phyloP scores from a whole-genome alignment of 495 filamentous ascomycete genomes.

The Aspergillus diversus region DNA sequence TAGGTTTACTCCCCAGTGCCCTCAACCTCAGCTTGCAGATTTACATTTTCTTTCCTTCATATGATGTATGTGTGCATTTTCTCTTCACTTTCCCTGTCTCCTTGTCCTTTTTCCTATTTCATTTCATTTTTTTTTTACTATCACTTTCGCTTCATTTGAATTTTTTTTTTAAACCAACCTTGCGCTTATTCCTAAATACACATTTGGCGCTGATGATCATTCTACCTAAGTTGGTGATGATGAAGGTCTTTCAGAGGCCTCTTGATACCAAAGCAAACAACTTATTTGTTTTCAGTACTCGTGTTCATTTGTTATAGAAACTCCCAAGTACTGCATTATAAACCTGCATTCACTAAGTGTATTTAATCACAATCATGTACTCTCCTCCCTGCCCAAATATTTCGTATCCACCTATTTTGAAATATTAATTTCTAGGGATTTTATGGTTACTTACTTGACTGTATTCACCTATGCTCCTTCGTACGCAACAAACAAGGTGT shows the following conservation, averaged over 20 bases:
- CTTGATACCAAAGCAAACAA: slow-evolving; percentile 37
- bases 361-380: slow-evolving; percentile 22
- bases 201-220: slow-evolving; percentile 19
- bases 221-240: slow-evolving; percentile 23
- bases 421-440: too few relatives aligned
- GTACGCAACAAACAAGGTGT: too few relatives aligned
- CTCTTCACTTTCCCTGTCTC: slow-evolving; percentile 28
- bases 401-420: neutral
- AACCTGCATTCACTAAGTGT: slow-evolving; percentile 12
- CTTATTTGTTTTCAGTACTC: slow-evolving; percentile 24
- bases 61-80: slow-evolving; percentile 24
- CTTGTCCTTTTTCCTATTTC: slow-evolving; percentile 31
- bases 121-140: slow-evolving; percentile 17
- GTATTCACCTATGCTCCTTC: too few relatives aligned
- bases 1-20: slow-evolving; percentile 9
- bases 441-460: too few relatives aligned
- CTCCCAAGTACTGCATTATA: slow-evolving; percentile 19
- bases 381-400: neutral
- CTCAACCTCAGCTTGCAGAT: slow-evolving; percentile 39
- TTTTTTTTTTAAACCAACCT: slow-evolving; percentile 31
- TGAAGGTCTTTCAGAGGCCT: slow-evolving; percentile 34
- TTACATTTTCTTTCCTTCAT: slow-evolving; percentile 40
- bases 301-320: slow-evolving; percentile 21
- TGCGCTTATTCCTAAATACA: slow-evolving; percentile 26
- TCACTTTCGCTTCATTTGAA: slow-evolving; percentile 26